A percentile compares a stretch with the other conserved stretches of the same genome.
Evolutionary conservation across 495 filamentous ascomycete genomes (phyloP).

Genomic region (Hyaloscypha hepaticicola): DNA sequence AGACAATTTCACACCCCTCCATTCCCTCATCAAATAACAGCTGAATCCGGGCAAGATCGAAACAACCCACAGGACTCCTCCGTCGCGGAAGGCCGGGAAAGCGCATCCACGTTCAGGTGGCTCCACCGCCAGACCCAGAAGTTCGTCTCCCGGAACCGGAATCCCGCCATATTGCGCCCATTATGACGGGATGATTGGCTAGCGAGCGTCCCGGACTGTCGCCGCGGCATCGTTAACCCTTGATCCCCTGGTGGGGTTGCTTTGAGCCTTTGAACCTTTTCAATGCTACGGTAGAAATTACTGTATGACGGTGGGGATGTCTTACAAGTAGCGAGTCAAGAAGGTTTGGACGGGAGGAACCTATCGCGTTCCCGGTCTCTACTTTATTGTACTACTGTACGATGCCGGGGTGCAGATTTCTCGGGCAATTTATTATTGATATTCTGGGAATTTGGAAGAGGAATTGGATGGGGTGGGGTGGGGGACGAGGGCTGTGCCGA

Average conservation of each 20-base stretch:
- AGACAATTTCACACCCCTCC: not conserved
- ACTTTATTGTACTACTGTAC: too few relatives aligned
- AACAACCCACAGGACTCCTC: too few relatives aligned
- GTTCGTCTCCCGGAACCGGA: constrained; percentile 9
- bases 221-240: too few relatives aligned
- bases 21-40: not conserved
- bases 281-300: not conserved
- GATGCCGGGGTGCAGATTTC: too few relatives aligned
- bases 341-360: not conserved
- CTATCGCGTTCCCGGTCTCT: too few relatives aligned
- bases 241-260: not conserved
- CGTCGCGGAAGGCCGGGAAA: constrained; percentile 7
- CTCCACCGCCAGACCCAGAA: constrained; percentile 6
- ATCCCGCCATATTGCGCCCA: not conserved
- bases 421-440: too few relatives aligned
- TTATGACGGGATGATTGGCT: constrained; percentile 9
- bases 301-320: too few relatives aligned
- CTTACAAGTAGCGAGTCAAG: not conserved
- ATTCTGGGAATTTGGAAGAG: not conserved
- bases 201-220: constrained; percentile 8
- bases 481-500: too few relatives aligned
- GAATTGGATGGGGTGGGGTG: constrained; percentile 10
- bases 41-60: not conserved
- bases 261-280: too few relatives aligned
- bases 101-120: not conserved